A percentile compares a stretch with the other conserved stretches of the same genome.
Evolutionary conservation across 176 grass and related monocot species (phyloP).

Genomic region (Oropetium thomaeum): DNA sequence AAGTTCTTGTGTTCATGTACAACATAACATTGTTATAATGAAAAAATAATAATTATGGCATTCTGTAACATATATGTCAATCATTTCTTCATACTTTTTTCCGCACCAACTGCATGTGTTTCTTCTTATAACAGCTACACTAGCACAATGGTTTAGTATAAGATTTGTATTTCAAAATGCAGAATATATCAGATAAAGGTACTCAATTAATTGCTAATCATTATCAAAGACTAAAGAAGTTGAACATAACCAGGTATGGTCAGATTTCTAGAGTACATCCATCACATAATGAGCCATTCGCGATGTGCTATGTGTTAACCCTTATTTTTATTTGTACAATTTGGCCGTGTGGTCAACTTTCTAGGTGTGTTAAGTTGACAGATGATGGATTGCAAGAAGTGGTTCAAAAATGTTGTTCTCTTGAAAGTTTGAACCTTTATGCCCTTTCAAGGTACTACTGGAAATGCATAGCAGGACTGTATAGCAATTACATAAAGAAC

Average conservation of each 20-base stretch:
- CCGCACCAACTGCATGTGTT: background rate
- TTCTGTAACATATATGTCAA: background rate
- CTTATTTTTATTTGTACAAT: constrained; percentile 1
- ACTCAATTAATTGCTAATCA: constrained; percentile 61
- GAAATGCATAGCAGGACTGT: constrained; percentile 15
- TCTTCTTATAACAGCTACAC: background rate
- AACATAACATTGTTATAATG: background rate
- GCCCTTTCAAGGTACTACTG: constrained; percentile 88
- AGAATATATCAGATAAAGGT: constrained; percentile 78
- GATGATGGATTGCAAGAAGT: constrained; percentile 65
- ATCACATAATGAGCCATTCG: background rate
- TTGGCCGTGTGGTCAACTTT: background rate
- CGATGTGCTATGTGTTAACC: background rate
- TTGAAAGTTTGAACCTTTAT: constrained; percentile 92
- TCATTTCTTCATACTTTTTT: too few relatives aligned
- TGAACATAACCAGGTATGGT: constrained; percentile 85
- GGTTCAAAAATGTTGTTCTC: constrained; percentile 73
- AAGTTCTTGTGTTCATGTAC: background rate
- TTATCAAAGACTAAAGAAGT: constrained; percentile 57
- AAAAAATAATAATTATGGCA: constrained; percentile 1
- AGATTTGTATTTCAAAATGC: constrained; percentile 28
- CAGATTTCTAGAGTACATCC: background rate
- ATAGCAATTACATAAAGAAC: background rate
- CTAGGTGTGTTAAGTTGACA: constrained; percentile 90
- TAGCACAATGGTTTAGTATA: background rate